Evolutionary conservation across 202 grass and related monocot genomes (phyloP).

Genomic region (Bolboschoenoplectus hybrid): DNA sequence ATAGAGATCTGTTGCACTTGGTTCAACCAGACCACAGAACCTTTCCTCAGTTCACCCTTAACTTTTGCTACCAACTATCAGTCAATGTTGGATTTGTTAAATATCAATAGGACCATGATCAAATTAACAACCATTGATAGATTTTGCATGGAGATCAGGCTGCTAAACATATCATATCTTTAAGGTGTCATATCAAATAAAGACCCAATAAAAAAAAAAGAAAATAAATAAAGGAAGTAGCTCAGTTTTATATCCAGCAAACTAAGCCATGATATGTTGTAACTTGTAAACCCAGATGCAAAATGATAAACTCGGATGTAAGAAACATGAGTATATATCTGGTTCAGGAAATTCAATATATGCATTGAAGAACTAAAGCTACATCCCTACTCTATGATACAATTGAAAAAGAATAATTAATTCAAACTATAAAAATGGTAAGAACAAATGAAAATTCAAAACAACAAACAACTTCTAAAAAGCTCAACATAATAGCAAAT

Average conservation of each 20-base stretch:
- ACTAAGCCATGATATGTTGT: background rate
- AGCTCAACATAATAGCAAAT: background rate
- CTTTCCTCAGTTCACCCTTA: background rate
- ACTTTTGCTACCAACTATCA: background rate
- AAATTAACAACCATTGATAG: background rate
- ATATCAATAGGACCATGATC: background rate
- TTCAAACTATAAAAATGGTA: background rate
- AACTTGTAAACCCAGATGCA: background rate
- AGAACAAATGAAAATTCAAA: background rate
- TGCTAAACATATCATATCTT: background rate
- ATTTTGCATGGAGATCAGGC: background rate
- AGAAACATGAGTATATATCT: conserved; percentile 2
- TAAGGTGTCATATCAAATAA: conserved; percentile 5
- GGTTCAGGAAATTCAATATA: background rate
- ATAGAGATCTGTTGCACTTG: background rate
- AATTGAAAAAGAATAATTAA: background rate
- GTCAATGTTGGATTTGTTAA: conserved; percentile 16
- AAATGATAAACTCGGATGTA: background rate
- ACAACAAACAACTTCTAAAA: background rate
- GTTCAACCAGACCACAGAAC: background rate
- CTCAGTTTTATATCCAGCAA: conserved; percentile 4
- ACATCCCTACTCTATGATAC: background rate
- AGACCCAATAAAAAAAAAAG: background rate
- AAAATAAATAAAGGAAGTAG: background rate
- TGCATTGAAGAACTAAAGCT: background rate